A percentile compares a stretch with the other conserved stretches of the same genome.
Conservation (phyloP, 768 basidiomycete genomes). For the Rhodotorula diobovata region DNA sequence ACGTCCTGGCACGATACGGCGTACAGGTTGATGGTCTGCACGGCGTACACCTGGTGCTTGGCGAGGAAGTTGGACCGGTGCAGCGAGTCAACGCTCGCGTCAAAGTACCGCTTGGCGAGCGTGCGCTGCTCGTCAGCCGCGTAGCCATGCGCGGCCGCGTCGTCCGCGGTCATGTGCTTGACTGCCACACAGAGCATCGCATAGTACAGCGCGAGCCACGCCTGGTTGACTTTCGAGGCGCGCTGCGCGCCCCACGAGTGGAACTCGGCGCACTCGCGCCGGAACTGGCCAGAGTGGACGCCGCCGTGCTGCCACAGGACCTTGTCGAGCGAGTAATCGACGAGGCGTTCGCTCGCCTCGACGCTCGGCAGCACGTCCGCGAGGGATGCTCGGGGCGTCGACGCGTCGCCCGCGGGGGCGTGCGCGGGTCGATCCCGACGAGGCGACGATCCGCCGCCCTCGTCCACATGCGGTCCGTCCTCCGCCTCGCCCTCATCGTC, state of each 20-base stretch:
- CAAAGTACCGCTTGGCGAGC: slow-evolving; percentile 27
- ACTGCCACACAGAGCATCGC: slow-evolving; percentile 23
- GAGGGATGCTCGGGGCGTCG: neutral
- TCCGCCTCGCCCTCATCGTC: slow-evolving; percentile 5
- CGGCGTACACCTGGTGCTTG: slow-evolving; percentile 26
- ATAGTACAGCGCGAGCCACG: slow-evolving; percentile 33
- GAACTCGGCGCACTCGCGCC: slow-evolving; percentile 28
- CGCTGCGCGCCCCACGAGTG: slow-evolving; percentile 18
- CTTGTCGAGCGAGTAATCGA: slow-evolving; percentile 27
- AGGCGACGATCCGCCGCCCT: too few species aligned
- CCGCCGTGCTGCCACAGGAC: slow-evolving; percentile 33
- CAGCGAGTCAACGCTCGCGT: slow-evolving; percentile 27
- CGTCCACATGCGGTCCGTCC: too few species aligned
- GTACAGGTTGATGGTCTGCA: slow-evolving; percentile 27
- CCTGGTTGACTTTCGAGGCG: slow-evolving; percentile 20
- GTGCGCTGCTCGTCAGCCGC: neutral
- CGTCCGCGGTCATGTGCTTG: slow-evolving; percentile 30
- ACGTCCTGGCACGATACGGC: slow-evolving; percentile 30
- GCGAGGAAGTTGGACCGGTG: slow-evolving; percentile 27
- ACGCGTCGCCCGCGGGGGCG: neutral
- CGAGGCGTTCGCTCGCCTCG: neutral
- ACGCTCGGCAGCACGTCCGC: slow-evolving; percentile 10
- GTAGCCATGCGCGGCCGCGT: neutral
- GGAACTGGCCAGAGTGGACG: slow-evolving; percentile 17
- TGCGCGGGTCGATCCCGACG: neutral